These are phyloP conservation scores for Dryas alaskensis DNA, from an alignment of 306 rosid genomes.

Conservation along the genomic window DNA sequence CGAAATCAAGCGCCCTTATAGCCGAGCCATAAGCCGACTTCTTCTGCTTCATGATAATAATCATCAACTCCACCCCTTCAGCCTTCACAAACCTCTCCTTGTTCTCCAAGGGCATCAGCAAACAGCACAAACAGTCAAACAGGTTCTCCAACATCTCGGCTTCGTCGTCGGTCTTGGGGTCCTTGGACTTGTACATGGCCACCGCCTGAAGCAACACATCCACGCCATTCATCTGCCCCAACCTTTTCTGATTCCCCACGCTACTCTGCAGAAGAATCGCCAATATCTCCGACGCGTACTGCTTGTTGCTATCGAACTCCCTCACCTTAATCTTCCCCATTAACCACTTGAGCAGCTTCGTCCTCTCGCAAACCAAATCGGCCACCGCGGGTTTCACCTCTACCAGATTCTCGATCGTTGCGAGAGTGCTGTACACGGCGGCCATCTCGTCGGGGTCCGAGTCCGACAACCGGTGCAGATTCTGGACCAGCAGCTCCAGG, in stretches of 20 bases:
- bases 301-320: constrained; percentile 85
- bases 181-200: constrained; percentile 89
- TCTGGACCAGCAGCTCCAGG: constrained; percentile 78
- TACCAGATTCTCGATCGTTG: constrained; percentile 80
- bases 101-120: constrained; percentile 90
- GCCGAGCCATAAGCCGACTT: constrained; percentile 93
- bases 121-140: constrained; percentile 88
- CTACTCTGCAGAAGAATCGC: constrained; percentile 90
- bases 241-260: constrained; percentile 62
- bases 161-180: constrained; percentile 84
- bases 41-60: constrained; percentile 92
- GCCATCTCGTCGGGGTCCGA: constrained; percentile 72
- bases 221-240: constrained; percentile 97
- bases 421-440: constrained; percentile 63
- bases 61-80: constrained; percentile 97
- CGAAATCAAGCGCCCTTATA: constrained; percentile 90
- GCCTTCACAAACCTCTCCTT: constrained; percentile 94
- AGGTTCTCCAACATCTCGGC: constrained; percentile 93
- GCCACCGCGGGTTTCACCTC: constrained; percentile 92
- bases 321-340: constrained; percentile 86
- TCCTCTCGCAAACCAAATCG: constrained; percentile 79
- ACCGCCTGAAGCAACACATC: constrained; percentile 93
- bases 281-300: constrained; percentile 87
- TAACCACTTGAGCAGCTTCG: constrained; percentile 77
- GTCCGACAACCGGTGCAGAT: constrained; percentile 61